Evolutionary conservation across 129 eudicot species (phyloP), one percentile per base, ranked within the genome.

Genomic region (Heracleum sosnowskyi): DNA sequence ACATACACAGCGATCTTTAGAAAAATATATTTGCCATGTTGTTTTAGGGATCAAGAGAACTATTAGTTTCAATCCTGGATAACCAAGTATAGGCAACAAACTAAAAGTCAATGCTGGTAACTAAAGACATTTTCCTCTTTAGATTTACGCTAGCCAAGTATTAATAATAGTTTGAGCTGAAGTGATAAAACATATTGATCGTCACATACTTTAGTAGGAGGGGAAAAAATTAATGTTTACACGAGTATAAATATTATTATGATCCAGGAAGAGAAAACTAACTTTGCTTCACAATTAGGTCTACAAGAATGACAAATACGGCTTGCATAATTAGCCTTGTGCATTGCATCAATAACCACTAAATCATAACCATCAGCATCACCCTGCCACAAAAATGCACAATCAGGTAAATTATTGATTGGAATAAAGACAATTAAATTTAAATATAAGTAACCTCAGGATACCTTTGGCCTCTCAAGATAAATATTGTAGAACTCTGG

Each of bases 241-340:
- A 39, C 4, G 77, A 79, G 44, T 20, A 72, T 44, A 53, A 34
- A 37, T 57, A 15, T 33, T 39, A 26, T 22, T 0, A n/a, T 35
- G 6, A 49, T 17, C 12, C 26, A 34, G 62, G 69, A 72, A 45
- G 44, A 8, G 75, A 71, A 73, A 73, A 85, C 96, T 81, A 82
- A 95, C 99, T 95, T 95, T 83, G 99, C 99, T 86, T 95, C 97
- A 90, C 99, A 95, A 83, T 95, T 95, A 34, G 99, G 99, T 46
- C 90, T 82, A 81, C 99, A 95, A 5, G 99, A 95, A 85, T 95
- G 99, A 79, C 99, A 95, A 55, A 95, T 95, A 31, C 99, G 92
- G 80, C 99, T 95, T 53, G 99, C 99, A 86, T 91, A 95, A 79
- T 95, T 95, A 62, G 99, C 99, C 81, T 95, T 95, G 88, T 95